Percentiles rank a stretch among this genome's conserved stretches.
These are phyloP conservation scores for Pogostemon cablin DNA, from an alignment of 257 asterid genomes.

Conservation along the genomic window DNA sequence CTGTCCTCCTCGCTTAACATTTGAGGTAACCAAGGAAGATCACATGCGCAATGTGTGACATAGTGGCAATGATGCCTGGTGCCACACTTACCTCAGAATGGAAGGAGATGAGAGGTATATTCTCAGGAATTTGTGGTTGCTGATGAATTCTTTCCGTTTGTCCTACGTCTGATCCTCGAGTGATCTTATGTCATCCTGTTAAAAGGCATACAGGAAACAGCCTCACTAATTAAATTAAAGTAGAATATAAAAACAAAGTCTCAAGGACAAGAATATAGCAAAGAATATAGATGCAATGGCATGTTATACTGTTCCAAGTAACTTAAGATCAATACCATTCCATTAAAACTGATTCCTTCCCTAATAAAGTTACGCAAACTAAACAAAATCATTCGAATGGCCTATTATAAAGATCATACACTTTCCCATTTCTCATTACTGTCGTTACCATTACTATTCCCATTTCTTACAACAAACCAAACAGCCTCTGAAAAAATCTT, in stretches of 20 bases:
- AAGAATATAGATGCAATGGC: background rate
- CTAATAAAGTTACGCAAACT: too few species aligned
- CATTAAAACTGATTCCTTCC: too few species aligned
- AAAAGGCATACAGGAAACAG: too few species aligned
- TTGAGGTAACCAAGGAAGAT: slow-evolving; percentile 73
- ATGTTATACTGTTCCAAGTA: background rate
- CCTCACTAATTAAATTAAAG: too few species aligned
- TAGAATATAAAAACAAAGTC: background rate
- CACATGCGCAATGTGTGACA: slow-evolving; percentile 95
- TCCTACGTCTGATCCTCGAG: slow-evolving; percentile 89
- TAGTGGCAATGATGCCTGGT: slow-evolving; percentile 66
- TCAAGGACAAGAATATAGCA: background rate
- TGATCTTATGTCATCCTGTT: slow-evolving; percentile 83
- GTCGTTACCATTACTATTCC: too few species aligned
- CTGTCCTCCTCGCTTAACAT: slow-evolving; percentile 45
- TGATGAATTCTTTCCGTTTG: slow-evolving; percentile 72
- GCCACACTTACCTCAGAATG: slow-evolving; percentile 73
- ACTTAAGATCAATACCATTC: too few species aligned
- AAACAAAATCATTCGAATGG: too few species aligned
- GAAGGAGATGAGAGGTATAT: slow-evolving; percentile 78
- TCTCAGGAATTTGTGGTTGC: slow-evolving; percentile 62
- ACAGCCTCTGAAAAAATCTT: background rate
- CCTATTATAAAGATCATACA: too few species aligned
- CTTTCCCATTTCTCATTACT: too few species aligned
- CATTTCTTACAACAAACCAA: too few species aligned